Evolutionary conservation across 2,329 filamentous ascomycete genomes (phyloP), one percentile per base, ranked within the genome.

Genomic region (Epicoccum nigrum): DNA sequence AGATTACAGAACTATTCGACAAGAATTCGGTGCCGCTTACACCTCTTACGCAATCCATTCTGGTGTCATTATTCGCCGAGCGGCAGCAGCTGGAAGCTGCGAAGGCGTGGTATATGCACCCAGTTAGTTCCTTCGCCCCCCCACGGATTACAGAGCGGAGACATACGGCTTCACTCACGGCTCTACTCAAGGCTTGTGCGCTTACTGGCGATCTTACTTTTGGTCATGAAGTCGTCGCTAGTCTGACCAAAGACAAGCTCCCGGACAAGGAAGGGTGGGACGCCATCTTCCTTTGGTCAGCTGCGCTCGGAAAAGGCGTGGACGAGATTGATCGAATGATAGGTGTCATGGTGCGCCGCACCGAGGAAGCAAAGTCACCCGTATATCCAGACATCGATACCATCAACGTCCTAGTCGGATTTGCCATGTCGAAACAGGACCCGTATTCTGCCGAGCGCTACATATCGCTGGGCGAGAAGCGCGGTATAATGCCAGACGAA

Each of bases 311-410:
- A 16, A 89, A 87, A 66, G 84, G 85, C 1, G 83, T 88, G 1
- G 84, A 90, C 70, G 86, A 90, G 67, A 80, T 92, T 53, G 81
- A 84, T 47, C 83, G 86, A 58, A 91, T 92, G 84, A 83, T 94
- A 52, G 77, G 83, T 34, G 79, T 86, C 16, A 87, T 91, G 80
- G 72, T 78, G n/a, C 72, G 76, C 30, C 75, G 79, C 40, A 81
- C 77, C 55, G 64, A 76, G 44, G 70, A 79, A 54, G 71, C 80
- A 49, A 68, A 77, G 48, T 8, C 74, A 7, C 60, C 81, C 3
- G 72, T 77, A 7, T 49, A 64, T 6, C 84, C 91, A 0, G 86
- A 90, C 46, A 86, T 86, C 6, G 75, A 81, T 3, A 91, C 88
- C 5, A 85, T 97, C 63, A 96, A 97, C 65, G 76, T 79, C 5